Percentiles rank a stretch among this genome's conserved stretches.
Evolutionary conservation across 179 eudicot genomes (phyloP).

Genomic region (Gypsophila paniculata): DNA sequence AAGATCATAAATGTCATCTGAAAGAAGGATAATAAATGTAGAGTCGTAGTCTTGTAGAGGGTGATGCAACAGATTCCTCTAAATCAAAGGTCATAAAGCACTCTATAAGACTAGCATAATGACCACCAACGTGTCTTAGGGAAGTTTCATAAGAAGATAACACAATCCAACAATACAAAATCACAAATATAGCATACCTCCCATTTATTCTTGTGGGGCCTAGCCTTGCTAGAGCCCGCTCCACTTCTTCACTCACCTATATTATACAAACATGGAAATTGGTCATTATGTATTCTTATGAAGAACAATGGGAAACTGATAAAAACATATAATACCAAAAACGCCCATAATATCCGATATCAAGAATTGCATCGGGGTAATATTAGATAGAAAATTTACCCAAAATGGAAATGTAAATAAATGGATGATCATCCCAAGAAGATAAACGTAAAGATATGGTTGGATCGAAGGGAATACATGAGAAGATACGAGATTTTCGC

Average conservation of each 20-base stretch:
- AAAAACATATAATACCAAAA: not conserved
- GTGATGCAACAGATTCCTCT: not conserved
- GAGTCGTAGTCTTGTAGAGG: too few relatives aligned
- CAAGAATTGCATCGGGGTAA: too few relatives aligned
- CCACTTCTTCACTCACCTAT: conserved; percentile 98
- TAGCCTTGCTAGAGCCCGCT: conserved; percentile 89
- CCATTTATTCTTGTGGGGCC: conserved; percentile 73
- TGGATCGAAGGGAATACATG: too few relatives aligned
- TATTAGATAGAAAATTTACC: too few relatives aligned
- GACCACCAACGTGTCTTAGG: conserved; percentile 7
- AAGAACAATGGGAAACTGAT: not conserved
- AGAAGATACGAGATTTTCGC: too few relatives aligned
- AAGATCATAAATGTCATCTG: not conserved
- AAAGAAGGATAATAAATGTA: not conserved
- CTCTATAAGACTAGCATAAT: not conserved
- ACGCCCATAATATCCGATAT: too few relatives aligned
- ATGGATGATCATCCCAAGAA: too few relatives aligned
- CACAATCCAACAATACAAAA: conserved; percentile 4
- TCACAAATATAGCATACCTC: conserved; percentile 45
- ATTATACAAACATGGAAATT: conserved; percentile 17
- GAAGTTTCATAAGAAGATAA: not conserved
- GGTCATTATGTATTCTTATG: not conserved
- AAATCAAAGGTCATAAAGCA: not conserved
- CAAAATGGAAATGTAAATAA: too few relatives aligned
- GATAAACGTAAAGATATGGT: too few relatives aligned